A percentile compares a stretch with the other conserved stretches of the same genome.
Conservation (phyloP, 129 eudicot species). For the Flaveria robusta region DNA sequence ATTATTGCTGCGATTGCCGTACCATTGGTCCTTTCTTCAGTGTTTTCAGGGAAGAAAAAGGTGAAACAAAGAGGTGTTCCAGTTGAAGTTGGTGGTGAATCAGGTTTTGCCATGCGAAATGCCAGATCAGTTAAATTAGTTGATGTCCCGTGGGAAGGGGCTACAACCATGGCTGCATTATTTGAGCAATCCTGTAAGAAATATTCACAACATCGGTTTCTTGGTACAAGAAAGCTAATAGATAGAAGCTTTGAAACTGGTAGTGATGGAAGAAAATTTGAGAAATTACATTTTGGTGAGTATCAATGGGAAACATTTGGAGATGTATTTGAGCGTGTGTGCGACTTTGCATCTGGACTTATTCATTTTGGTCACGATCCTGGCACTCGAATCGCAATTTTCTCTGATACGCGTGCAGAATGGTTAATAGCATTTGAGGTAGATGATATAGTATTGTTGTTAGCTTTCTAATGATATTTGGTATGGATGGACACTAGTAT, state of each 20-base stretch:
- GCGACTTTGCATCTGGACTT: conserved; percentile 90
- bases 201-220: conserved; percentile 56
- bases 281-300: conserved; percentile 89
- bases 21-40: conserved; percentile 58
- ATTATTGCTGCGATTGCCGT: conserved; percentile 54
- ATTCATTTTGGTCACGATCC: conserved; percentile 76
- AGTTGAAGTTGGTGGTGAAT: conserved; percentile 78
- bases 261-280: conserved; percentile 88
- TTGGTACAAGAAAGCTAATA: conserved; percentile 69
- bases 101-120: conserved; percentile 75
- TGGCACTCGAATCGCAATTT: conserved; percentile 86
- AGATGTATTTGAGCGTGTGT: conserved; percentile 64
- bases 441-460: conserved; percentile 12
- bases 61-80: conserved; percentile 81
- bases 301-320: conserved; percentile 85
- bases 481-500: neutral
- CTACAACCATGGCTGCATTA: conserved; percentile 82
- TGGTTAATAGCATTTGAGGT: conserved; percentile 93
- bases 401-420: conserved; percentile 90
- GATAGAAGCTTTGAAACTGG: conserved; percentile 57
- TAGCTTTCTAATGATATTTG: neutral
- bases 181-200: conserved; percentile 92
- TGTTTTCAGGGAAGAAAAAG: conserved; percentile 59
- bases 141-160: conserved; percentile 98
- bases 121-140: conserved; percentile 49